These are phyloP conservation scores for Brassica rapa DNA, from an alignment of 345 rosid species.

Conservation along the genomic window DNA sequence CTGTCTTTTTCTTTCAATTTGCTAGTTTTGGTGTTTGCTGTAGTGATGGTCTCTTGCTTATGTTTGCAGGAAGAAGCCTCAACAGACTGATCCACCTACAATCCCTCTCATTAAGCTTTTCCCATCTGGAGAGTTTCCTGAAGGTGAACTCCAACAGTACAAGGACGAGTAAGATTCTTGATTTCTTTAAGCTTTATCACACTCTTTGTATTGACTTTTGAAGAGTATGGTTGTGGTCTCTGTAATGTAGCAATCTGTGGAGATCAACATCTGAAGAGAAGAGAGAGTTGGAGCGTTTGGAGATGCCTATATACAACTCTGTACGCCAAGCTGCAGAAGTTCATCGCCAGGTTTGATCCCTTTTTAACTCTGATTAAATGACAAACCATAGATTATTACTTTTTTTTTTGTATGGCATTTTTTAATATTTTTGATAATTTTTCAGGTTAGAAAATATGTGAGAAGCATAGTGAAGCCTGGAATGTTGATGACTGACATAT, in stretches of 20 bases:
- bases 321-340: slow-evolving; percentile 98
- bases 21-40: slow-evolving; percentile 11
- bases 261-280: slow-evolving; percentile 96
- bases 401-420: not conserved
- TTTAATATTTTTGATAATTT: not conserved
- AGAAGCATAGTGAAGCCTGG: slow-evolving; percentile 86
- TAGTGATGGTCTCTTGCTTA: slow-evolving; percentile 17
- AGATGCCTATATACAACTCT: slow-evolving; percentile 84
- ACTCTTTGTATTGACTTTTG: not conserved
- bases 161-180: slow-evolving; percentile 64
- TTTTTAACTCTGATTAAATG: not conserved
- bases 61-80: slow-evolving; percentile 63
- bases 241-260: slow-evolving; percentile 75
- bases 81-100: slow-evolving; percentile 90
- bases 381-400: not conserved
- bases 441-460: slow-evolving; percentile 71
- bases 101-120: slow-evolving; percentile 74
- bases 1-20: not conserved
- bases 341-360: slow-evolving; percentile 75
- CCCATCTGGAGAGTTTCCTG: slow-evolving; percentile 93
- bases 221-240: slow-evolving; percentile 8
- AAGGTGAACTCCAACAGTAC: slow-evolving; percentile 96
- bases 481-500: slow-evolving; percentile 89
- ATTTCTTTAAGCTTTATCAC: not conserved
- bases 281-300: slow-evolving; percentile 82